These are phyloP conservation scores for Candida glucosophila DNA, from an alignment of 1,139 yeast species.

Conservation along the genomic window DNA sequence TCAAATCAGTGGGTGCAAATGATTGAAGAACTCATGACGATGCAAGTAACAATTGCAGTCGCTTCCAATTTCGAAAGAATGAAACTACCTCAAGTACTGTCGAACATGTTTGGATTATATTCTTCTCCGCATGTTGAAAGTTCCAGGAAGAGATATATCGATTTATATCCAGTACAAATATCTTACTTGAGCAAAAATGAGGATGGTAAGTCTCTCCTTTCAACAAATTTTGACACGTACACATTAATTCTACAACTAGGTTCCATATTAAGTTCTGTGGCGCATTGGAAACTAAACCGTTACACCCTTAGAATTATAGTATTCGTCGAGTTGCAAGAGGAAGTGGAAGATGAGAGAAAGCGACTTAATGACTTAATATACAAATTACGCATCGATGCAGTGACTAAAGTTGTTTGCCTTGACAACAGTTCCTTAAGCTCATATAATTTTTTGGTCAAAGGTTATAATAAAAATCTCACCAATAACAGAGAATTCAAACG, in stretches of 20 bases:
- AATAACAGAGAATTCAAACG: constrained; percentile 20
- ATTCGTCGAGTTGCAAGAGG: constrained; percentile 71
- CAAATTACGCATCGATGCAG: constrained; percentile 78
- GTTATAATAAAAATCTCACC: constrained; percentile 27
- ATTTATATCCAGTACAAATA: constrained; percentile 94
- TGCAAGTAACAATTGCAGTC: constrained; percentile 88
- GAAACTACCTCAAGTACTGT: constrained; percentile 42
- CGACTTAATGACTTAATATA: constrained; percentile 57
- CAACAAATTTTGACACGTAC: constrained; percentile 91
- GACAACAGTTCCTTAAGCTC: constrained; percentile 49
- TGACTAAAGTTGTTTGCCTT: constrained; percentile 61
- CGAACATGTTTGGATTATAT: constrained; percentile 10
- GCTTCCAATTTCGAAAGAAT: constrained; percentile 76
- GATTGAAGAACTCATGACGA: constrained; percentile 82
- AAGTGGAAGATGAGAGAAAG: constrained; percentile 59
- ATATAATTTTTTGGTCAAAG: constrained; percentile 73
- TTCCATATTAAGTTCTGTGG: constrained; percentile 84
- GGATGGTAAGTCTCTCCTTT: constrained; percentile 60
- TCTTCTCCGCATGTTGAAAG: constrained; percentile 11
- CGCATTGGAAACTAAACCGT: constrained; percentile 71
- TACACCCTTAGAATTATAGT: constrained; percentile 74
- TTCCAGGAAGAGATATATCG: constrained; percentile 44
- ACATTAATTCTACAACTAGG: constrained; percentile 89
- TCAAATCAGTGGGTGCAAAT: constrained; percentile 86
- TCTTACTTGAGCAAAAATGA: constrained; percentile 64